Evolutionary conservation across 148 eudicot species (phyloP).

Genomic region (Camellia lanceoleosa): DNA sequence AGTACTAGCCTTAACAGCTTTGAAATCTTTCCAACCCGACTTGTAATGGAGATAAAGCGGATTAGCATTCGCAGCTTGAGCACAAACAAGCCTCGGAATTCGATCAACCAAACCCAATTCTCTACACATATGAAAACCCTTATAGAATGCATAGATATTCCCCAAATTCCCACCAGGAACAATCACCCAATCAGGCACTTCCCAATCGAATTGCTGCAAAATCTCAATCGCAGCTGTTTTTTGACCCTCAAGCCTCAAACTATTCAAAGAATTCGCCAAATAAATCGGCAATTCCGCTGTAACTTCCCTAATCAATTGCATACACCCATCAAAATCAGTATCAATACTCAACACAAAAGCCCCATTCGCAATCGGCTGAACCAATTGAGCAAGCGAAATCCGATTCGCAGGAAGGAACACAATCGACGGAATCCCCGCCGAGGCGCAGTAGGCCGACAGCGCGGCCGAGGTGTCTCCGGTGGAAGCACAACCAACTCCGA

Average conservation of each 20-base stretch:
- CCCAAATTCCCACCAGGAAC: slow-evolving; percentile 94
- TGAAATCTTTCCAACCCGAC: slow-evolving; percentile 73
- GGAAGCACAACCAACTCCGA: slow-evolving; percentile 84
- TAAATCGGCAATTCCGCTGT: slow-evolving; percentile 81
- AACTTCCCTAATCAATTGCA: slow-evolving; percentile 82
- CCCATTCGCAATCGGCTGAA: slow-evolving; percentile 85
- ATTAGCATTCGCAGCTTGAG: slow-evolving; percentile 92
- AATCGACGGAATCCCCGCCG: slow-evolving; percentile 85
- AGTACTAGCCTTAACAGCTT: slow-evolving; percentile 62
- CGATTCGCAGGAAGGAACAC: slow-evolving; percentile 71
- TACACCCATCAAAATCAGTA: slow-evolving; percentile 77
- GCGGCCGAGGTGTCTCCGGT: slow-evolving; percentile 90
- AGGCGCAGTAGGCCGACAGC: slow-evolving; percentile 79
- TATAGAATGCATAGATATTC: slow-evolving; percentile 84
- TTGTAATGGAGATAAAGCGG: slow-evolving; percentile 73
- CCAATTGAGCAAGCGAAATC: slow-evolving; percentile 75
- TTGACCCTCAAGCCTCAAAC: slow-evolving; percentile 77
- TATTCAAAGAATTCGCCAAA: slow-evolving; percentile 72
- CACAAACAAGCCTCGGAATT: slow-evolving; percentile 83
- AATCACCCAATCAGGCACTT: slow-evolving; percentile 94
- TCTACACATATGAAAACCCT: slow-evolving; percentile 82
- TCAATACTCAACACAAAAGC: slow-evolving; percentile 67
- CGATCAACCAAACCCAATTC: slow-evolving; percentile 80
- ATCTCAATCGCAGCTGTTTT: slow-evolving; percentile 80
- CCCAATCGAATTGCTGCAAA: slow-evolving; percentile 90